Conservation (phyloP, 371 early-diverging fungal genomes). For the Rhizopus sp. region DNA sequence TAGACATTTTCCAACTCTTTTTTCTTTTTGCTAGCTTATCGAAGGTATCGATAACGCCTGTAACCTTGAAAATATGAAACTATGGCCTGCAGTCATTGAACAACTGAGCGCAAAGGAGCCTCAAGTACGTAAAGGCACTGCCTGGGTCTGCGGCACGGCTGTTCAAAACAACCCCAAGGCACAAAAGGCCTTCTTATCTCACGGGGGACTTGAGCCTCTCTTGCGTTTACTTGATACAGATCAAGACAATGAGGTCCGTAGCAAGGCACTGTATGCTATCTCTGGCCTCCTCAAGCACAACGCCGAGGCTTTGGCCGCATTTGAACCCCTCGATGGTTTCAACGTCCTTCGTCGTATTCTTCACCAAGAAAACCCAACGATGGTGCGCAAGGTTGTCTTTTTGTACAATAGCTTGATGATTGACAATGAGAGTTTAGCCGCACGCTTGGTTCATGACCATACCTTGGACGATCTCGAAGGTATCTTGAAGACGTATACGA, state of each 20-base stretch:
- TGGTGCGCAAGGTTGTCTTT: conserved; percentile 64
- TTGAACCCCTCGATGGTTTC: conserved; percentile 59
- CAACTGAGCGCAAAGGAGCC: conserved; percentile 57
- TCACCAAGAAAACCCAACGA: conserved; percentile 42
- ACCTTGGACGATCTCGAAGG: conserved; percentile 41
- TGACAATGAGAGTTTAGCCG: conserved; percentile 37
- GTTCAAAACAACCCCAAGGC: conserved; percentile 92
- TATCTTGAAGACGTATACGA: conserved; percentile 42
- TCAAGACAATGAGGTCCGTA: conserved; percentile 57
- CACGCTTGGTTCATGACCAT: conserved; percentile 29
- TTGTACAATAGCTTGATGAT: conserved; percentile 63
- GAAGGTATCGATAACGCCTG: conserved; percentile 95
- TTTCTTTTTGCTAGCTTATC: conserved; percentile 59
- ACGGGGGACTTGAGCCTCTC: conserved; percentile 61
- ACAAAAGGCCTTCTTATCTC: conserved; percentile 72
- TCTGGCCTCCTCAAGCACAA: conserved; percentile 77
- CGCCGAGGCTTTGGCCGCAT: conserved; percentile 59
- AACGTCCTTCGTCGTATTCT: conserved; percentile 47
- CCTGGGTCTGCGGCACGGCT: conserved; percentile 93
- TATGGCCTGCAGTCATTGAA: conserved; percentile 82
- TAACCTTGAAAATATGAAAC: conserved; percentile 83
- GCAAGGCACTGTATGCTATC: conserved; percentile 79
- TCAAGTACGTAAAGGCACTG: conserved; percentile 69
- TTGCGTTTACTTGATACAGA: conserved; percentile 58
- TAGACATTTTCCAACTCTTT: background rate